Evolutionary conservation across 176 grass and related monocot genomes (phyloP), one percentile per base, ranked within the genome.

Genomic region (Alopecurus myosuroides): DNA sequence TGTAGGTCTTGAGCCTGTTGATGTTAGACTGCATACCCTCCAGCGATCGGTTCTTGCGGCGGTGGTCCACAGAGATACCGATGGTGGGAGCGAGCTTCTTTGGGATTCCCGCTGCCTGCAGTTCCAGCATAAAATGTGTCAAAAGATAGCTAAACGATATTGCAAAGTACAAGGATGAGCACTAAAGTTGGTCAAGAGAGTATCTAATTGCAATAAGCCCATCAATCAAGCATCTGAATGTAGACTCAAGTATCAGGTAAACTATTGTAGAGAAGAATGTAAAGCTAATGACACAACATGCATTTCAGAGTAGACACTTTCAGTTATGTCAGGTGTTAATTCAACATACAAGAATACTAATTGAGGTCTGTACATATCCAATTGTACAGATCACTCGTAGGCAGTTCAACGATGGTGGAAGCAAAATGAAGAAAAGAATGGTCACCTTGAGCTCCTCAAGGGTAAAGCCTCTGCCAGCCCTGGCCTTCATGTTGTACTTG

Each of bases 401-500:
- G n/a, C 0, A 33, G 35, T 35, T 41, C 13, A 76, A 14, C 34
- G 12, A 31, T 29, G 7, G 9, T 29, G 19, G 3, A n/a, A 23
- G 3, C 29, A 74, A 3, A 90, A 33, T 20, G 9, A n/a, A 34
- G 45, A 65, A 31, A 63, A 5, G 14, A 42, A 30, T 25, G 14
- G 1, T 77, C 84, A 97, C 89, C 94, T 97, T 97, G 36, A 97
- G 85, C 30, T 97, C 94, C 81, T 97, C 94, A 48, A 97, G 94
- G 33, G 85, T 87, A 48, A 97, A 97, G 10, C 94, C 91, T 40
- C 91, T 91, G 20, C 94, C 94, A 64, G 91, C 91, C 68, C 94
- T 91, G 1, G 94, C 86, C 69, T 97, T 97, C 94, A 97, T 94
- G 79, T 97, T 97, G 76, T 97, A 97, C 79, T 97, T 97, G 15